Percentiles rank a stretch among this genome's conserved stretches.
Evolutionary conservation across 2,329 filamentous ascomycete species (phyloP).

Genomic region (Aphanocladium album): DNA sequence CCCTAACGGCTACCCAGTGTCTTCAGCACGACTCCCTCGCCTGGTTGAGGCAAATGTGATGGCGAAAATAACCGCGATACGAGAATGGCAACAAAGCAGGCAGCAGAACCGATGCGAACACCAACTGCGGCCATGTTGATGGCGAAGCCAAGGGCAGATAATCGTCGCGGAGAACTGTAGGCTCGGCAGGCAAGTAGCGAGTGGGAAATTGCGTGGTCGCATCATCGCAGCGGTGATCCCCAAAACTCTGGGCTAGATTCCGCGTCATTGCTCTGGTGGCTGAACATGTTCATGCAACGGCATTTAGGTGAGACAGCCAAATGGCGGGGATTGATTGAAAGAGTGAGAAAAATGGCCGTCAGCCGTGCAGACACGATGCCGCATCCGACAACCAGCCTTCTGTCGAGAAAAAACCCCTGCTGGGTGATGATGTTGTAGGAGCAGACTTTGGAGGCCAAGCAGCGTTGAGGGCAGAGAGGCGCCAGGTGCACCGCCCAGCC

Average conservation of each 20-base stretch:
- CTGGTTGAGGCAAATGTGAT: too few species aligned
- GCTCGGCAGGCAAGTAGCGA: background rate
- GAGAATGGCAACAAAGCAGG: too few species aligned
- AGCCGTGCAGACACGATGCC: background rate
- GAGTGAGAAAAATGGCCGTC: background rate
- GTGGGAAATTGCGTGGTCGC: background rate
- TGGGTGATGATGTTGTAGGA: conserved; percentile 9
- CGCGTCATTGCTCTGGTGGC: background rate
- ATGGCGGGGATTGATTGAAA: background rate
- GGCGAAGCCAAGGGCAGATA: background rate
- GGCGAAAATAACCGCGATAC: too few species aligned
- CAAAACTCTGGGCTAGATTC: background rate
- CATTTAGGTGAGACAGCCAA: background rate
- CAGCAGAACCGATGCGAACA: too few species aligned
- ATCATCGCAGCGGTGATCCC: background rate
- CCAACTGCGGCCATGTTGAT: too few species aligned
- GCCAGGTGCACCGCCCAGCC: conserved; percentile 6
- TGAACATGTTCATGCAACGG: background rate
- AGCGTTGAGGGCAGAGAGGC: conserved; percentile 1
- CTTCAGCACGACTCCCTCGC: too few species aligned
- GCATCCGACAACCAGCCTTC: background rate
- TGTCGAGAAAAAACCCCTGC: background rate
- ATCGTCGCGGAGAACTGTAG: background rate
- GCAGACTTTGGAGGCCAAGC: background rate
- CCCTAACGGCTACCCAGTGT: too few species aligned